A percentile compares a stretch with the other conserved stretches of the same genome.
These are phyloP conservation scores for Tolypocladium endophyticum DNA, from an alignment of 2,329 filamentous ascomycete genomes.

Conservation along the genomic window DNA sequence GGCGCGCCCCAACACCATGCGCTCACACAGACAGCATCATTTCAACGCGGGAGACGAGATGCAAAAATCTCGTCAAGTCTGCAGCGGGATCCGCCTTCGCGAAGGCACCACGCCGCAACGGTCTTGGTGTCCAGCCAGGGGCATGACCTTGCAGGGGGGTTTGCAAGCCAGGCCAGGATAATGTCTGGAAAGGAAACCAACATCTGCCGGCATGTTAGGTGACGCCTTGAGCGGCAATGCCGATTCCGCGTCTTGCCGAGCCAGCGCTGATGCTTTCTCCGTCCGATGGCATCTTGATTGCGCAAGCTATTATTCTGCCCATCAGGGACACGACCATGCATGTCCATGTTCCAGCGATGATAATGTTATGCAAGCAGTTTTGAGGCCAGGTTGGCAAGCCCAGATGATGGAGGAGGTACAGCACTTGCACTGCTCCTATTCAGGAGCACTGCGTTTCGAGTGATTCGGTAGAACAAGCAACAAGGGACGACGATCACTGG, in stretches of 20 bases:
- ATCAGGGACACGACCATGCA: neutral
- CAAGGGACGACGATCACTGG: neutral
- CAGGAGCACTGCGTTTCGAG: neutral
- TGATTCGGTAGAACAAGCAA: neutral
- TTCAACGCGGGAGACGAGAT: neutral
- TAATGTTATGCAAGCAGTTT: neutral
- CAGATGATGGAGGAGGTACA: neutral
- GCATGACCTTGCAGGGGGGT: neutral
- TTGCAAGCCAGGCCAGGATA: neutral
- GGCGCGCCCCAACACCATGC: neutral
- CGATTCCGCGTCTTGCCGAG: neutral
- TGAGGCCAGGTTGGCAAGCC: neutral
- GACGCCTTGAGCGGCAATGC: neutral
- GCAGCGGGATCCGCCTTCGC: neutral
- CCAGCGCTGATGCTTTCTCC: neutral
- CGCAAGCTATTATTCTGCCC: neutral
- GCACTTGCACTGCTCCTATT: no score
- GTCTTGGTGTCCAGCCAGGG: neutral
- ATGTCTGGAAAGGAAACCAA: neutral
- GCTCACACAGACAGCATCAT: neutral
- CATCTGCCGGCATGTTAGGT: neutral
- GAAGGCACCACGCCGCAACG: neutral
- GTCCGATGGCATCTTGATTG: neutral
- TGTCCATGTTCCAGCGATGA: no score
- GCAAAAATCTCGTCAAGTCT: neutral